Evolutionary conservation across 768 basidiomycete genomes (phyloP), one percentile per base, ranked within the genome.

Genomic region (Mycena filopes): DNA sequence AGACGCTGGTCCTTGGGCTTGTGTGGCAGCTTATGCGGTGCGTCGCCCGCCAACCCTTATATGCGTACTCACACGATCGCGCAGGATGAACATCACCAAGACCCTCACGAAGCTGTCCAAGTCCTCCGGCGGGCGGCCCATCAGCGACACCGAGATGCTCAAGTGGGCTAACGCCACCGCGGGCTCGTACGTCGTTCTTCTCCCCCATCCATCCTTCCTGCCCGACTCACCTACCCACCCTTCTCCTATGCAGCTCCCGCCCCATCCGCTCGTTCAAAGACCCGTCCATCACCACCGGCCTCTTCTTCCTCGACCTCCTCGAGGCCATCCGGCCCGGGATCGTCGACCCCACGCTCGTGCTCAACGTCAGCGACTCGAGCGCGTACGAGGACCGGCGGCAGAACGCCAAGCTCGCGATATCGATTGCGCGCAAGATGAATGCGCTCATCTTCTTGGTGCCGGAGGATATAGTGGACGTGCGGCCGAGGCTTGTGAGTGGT

Each of bases 11-110:
- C 8, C 87, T 99, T 29, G 98, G 97, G 31, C 86, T 98, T 38
- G 96, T 98, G 0, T 99, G 98, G 98, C 98, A 99, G 74, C 82
- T 98, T 56, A 98, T 98, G 96, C 83, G 94, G 92, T 93, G 50
- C 38, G 86, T 78, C 21, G 48, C 18, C 33, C 21, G 48, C 18
- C 33, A 46, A 38, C 36, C 56, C 50, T 46, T 3, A 16, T 38
- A 12, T 38, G 21, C n/a, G 43, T 10, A 36, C 46, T 53, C 29
- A 28, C 15, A 41, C 29, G 26, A 20, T 28, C 20, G 25, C 62
- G 31, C 55, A 93, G 92, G 67, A 79, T 96, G 83, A 96, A 89
- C 76, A 98, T 99, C 72, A 89, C 89, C 26, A 92, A 95, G 77
- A 99, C 98, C 0, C 87, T 99, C 43, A 89, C 88, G 41, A 84